These are phyloP conservation scores for Acephala macrosclerotiorum DNA, from an alignment of 2,329 filamentous ascomycete species.

Conservation along the genomic window DNA sequence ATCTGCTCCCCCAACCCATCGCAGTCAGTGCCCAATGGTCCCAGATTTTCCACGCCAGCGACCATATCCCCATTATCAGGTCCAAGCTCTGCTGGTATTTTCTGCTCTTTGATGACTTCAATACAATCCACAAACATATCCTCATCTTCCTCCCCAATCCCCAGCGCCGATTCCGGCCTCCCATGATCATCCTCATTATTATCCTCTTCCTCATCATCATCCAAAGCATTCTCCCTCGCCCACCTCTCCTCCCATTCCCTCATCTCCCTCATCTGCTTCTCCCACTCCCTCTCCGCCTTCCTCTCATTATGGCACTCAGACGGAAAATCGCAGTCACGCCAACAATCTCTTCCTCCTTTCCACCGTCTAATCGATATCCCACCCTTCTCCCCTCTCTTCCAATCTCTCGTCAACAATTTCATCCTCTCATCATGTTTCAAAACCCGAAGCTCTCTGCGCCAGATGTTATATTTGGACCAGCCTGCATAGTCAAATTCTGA, in stretches of 20 bases:
- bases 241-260: slow-evolving; percentile 13
- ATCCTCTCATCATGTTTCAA: slow-evolving; percentile 2
- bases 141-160: not conserved
- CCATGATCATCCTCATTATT: not conserved
- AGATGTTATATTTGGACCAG: slow-evolving; percentile 29
- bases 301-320: slow-evolving; percentile 31
- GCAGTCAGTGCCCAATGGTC: slow-evolving; percentile 22
- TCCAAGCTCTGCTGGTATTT: not conserved
- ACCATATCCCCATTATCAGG: not conserved
- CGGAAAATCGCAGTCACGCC: slow-evolving; percentile 35
- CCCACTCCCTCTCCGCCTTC: slow-evolving; percentile 21
- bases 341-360: slow-evolving; percentile 27
- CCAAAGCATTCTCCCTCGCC: not conserved
- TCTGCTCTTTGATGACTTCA: not conserved
- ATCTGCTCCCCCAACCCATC: slow-evolving; percentile 24
- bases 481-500: slow-evolving; percentile 35
- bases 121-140: not conserved
- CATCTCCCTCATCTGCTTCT: slow-evolving; percentile 17
- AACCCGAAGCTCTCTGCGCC: slow-evolving; percentile 22
- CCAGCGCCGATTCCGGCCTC: not conserved
- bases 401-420: not conserved
- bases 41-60: slow-evolving; percentile 1
- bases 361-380: not conserved
- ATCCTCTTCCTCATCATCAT: not conserved
- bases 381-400: not conserved